These are phyloP conservation scores for Penicillium sp. DNA, from an alignment of 2,329 filamentous ascomycete species.

Conservation along the genomic window DNA sequence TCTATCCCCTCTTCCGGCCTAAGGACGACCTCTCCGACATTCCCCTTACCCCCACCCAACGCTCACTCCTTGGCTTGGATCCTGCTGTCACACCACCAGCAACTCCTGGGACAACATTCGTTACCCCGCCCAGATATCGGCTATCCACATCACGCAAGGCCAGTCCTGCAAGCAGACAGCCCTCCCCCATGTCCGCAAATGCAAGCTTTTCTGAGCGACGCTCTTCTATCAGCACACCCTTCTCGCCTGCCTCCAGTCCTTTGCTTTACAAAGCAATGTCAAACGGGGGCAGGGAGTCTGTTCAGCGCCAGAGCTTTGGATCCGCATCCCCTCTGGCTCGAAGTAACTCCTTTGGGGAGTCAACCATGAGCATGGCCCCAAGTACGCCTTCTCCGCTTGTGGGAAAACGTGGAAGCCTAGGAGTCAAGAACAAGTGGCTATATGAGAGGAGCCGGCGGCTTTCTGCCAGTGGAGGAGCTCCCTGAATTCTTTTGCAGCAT, in stretches of 20 bases:
- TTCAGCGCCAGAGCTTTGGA: conserved; percentile 54
- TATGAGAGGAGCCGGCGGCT: conserved; percentile 69
- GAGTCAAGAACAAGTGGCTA: conserved; percentile 89
- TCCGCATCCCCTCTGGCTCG: conserved; percentile 44
- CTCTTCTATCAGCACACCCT: conserved; percentile 47
- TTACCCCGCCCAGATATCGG: conserved; percentile 83
- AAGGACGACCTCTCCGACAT: conserved; percentile 83
- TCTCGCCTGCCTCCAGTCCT: conserved; percentile 54
- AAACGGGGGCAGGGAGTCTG: conserved; percentile 24
- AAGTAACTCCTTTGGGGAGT: conserved; percentile 35
- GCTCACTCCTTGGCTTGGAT: conserved; percentile 76
- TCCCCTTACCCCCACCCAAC: conserved; percentile 83
- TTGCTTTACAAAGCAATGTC: conserved; percentile 67
- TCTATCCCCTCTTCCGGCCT: conserved; percentile 68
- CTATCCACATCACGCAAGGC: conserved; percentile 60
- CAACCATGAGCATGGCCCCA: conserved; percentile 44
- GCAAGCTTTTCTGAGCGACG: conserved; percentile 34
- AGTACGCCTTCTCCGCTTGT: conserved; percentile 66
- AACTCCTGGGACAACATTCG: conserved; percentile 69
- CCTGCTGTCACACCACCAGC: conserved; percentile 61
- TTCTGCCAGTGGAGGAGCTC: conserved; percentile 37
- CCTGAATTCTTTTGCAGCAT: conserved; percentile 21
- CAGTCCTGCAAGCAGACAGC: conserved; percentile 36
- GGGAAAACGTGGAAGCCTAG: conserved; percentile 68
- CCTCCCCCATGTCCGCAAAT: conserved; percentile 39